Evolutionary conservation across 2,329 filamentous ascomycete species (phyloP).

Genomic region (Sporothrix inflata): DNA sequence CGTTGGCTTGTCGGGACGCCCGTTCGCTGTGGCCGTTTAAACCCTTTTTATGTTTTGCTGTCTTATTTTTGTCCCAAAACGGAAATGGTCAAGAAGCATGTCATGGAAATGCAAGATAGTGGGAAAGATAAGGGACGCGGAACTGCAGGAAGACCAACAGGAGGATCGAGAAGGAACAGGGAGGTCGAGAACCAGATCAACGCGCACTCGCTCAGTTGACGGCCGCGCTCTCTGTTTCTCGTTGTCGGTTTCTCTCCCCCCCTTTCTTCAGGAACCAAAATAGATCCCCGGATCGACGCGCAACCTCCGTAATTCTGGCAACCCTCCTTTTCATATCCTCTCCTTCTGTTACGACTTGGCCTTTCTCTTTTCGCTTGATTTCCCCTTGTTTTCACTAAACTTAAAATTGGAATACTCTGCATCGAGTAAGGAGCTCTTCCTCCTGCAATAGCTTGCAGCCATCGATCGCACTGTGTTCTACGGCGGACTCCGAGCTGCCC

Average conservation of each 20-base stretch:
- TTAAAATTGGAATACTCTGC: neutral
- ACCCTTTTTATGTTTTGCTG: neutral
- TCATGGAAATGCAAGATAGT: conserved; percentile 18
- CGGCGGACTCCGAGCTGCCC: neutral
- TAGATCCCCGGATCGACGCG: conserved; percentile 18
- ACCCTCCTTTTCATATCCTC: neutral
- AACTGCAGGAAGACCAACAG: neutral
- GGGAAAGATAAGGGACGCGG: conserved; percentile 9
- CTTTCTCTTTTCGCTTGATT: neutral
- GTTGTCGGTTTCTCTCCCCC: neutral
- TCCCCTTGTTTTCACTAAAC: neutral
- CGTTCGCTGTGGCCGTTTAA: neutral
- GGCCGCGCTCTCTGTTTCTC: neutral
- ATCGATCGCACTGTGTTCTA: conserved; percentile 10
- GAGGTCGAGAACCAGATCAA: too few relatives aligned
- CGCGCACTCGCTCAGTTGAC: too few relatives aligned
- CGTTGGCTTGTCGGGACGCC: conserved; percentile 21
- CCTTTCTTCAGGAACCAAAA: conserved; percentile 16
- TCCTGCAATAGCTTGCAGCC: conserved; percentile 4
- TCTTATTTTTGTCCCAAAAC: conserved; percentile 3
- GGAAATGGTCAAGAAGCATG: conserved; percentile 13
- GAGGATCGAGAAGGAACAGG: neutral
- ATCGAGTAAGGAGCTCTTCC: neutral
- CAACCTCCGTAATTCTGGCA: neutral
- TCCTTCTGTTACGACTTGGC: neutral